Percentiles rank a stretch among this genome's conserved stretches.
phyloP scores from a whole-genome alignment of 2,329 filamentous ascomycete species.

The Penicillium sp. region DNA sequence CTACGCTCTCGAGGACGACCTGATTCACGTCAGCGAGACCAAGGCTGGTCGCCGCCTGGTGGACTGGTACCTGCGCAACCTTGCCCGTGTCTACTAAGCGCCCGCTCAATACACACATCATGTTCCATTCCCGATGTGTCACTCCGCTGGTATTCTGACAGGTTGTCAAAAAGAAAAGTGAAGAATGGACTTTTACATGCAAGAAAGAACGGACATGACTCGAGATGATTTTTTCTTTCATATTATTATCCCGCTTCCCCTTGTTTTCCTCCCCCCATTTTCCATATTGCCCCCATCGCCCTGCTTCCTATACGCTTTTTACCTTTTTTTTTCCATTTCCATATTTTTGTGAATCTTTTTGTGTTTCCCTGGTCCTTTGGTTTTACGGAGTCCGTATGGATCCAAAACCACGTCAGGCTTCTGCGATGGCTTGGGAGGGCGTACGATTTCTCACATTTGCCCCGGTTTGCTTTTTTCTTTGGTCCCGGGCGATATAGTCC shows the following conservation, averaged over 20 bases:
- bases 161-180: slow-evolving; percentile 18
- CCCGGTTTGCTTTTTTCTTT: slow-evolving; percentile 21
- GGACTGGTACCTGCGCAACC: slow-evolving; percentile 98
- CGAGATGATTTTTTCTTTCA: slow-evolving; percentile 30
- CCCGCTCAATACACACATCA: slow-evolving; percentile 5
- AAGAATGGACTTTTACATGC: slow-evolving; percentile 23
- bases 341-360: slow-evolving; percentile 9
- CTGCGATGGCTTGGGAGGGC: slow-evolving; percentile 26
- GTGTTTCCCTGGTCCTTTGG: slow-evolving; percentile 13
- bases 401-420: slow-evolving; percentile 24
- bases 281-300: slow-evolving; percentile 19
- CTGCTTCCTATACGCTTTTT: slow-evolving; percentile 15
- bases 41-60: slow-evolving; percentile 97
- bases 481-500: slow-evolving; percentile 4
- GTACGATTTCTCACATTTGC: slow-evolving; percentile 25
- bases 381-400: slow-evolving; percentile 12
- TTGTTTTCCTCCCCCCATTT: slow-evolving; percentile 18
- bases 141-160: slow-evolving; percentile 11
- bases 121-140: slow-evolving; percentile 1
- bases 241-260: slow-evolving; percentile 22
- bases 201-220: slow-evolving; percentile 29
- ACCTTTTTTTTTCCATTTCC: slow-evolving; percentile 11
- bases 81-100: slow-evolving; percentile 84
- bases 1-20: slow-evolving; percentile 92
- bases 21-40: slow-evolving; percentile 98